A percentile compares a stretch with the other conserved stretches of the same genome.
Conservation (phyloP, 192 early-diverging fungal genomes). For the Globomyces pollinis-pini region DNA sequence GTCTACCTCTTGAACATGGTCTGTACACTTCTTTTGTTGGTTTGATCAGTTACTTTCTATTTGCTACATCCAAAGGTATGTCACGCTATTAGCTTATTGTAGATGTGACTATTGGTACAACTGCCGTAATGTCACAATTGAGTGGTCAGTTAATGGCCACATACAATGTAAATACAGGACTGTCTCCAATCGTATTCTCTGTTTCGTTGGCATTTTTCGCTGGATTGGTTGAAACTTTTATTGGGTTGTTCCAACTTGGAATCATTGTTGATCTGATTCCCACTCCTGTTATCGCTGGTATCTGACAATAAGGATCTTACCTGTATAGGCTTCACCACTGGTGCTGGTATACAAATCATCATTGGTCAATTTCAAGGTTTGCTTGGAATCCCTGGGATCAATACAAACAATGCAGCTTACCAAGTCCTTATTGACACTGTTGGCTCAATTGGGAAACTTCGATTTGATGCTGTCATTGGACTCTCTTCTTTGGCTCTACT, state of each 20-base stretch:
- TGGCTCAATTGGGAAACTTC: conserved; percentile 20
- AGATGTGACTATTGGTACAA: conserved; percentile 65
- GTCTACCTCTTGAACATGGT: conserved; percentile 63
- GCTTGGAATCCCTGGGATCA: conserved; percentile 67
- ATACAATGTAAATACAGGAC: conserved; percentile 14
- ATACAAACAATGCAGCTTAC: conserved; percentile 65
- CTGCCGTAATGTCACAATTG: conserved; percentile 71
- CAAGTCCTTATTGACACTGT: conserved; percentile 68
- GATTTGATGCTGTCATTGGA: conserved; percentile 57
- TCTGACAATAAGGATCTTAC: no score
- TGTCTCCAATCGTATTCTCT: conserved; percentile 39
- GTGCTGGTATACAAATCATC: conserved; percentile 70
- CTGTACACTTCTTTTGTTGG: conserved; percentile 71
- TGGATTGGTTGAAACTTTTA: conserved; percentile 58
- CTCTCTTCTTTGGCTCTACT: conserved; percentile 31
- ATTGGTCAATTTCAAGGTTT: conserved; percentile 73
- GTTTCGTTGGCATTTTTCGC: conserved; percentile 60
- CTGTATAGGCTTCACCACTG: conserved; percentile 83
- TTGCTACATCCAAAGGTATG: conserved; percentile 71
- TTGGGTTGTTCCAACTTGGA: conserved; percentile 78
- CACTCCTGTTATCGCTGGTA: conserved; percentile 72
- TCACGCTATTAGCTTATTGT: no score
- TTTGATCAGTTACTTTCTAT: conserved; percentile 57
- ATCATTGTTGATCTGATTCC: conserved; percentile 84
- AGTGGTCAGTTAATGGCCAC: conserved; percentile 57